Conservation (phyloP, 306 rosid genomes). For the Prunus padus region DNA sequence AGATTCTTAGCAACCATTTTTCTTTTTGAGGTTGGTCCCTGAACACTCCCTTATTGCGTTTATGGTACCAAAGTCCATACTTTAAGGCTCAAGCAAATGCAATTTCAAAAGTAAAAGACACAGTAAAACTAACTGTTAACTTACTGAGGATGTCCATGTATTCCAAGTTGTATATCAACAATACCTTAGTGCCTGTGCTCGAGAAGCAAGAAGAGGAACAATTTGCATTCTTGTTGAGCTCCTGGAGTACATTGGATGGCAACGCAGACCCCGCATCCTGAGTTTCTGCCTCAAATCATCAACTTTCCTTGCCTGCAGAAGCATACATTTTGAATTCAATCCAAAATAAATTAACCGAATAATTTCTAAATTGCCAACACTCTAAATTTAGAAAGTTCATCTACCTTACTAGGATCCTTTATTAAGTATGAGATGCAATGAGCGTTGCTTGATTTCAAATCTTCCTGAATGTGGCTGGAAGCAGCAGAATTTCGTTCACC, state of each 20-base stretch:
- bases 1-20: too few species aligned
- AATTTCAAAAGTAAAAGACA: background rate
- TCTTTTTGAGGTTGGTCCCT: too few species aligned
- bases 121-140: background rate
- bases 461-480: slow-evolving; percentile 39
- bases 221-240: slow-evolving; percentile 56
- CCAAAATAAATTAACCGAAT: background rate
- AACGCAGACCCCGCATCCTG: slow-evolving; percentile 68
- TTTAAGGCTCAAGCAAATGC: background rate
- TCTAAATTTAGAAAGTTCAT: slow-evolving; percentile 1
- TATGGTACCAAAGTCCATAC: background rate
- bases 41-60: background rate
- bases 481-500: slow-evolving; percentile 24
- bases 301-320: slow-evolving; percentile 52
- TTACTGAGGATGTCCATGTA: background rate
- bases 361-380: background rate
- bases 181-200: slow-evolving; percentile 74
- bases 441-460: slow-evolving; percentile 51
- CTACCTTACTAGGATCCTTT: slow-evolving; percentile 52
- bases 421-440: slow-evolving; percentile 61
- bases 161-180: background rate
- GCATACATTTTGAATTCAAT: background rate
- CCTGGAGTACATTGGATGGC: slow-evolving; percentile 74
- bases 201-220: slow-evolving; percentile 66
- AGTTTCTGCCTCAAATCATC: slow-evolving; percentile 74